These are phyloP conservation scores for Apiotrichum montevideense DNA, from an alignment of 1,284 basidiomycete species.

Conservation along the genomic window DNA sequence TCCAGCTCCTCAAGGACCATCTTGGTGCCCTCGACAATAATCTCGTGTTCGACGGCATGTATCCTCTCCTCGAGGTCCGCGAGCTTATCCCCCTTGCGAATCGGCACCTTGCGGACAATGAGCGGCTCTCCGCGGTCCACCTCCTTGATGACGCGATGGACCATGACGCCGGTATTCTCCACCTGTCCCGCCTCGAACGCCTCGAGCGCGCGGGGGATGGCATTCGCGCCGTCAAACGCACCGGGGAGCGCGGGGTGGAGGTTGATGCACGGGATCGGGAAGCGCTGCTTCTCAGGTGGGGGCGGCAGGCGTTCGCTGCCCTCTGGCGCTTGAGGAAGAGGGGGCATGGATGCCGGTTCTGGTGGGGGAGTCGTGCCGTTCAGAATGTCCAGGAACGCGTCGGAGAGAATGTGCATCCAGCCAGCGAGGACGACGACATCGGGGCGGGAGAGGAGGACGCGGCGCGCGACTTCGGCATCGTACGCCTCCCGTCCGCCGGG, in stretches of 20 bases:
- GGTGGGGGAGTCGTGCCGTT: slow-evolving; percentile 29
- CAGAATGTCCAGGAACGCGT: slow-evolving; percentile 52
- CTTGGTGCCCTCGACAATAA: slow-evolving; percentile 78
- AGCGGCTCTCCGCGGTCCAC: slow-evolving; percentile 89
- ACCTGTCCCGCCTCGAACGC: slow-evolving; percentile 80
- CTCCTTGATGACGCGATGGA: slow-evolving; percentile 87
- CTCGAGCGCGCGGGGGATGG: slow-evolving; percentile 81
- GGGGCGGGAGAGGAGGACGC: slow-evolving; percentile 60
- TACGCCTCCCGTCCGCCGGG: slow-evolving; percentile 74
- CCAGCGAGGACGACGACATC: slow-evolving; percentile 90
- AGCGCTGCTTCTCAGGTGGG: slow-evolving; percentile 23
- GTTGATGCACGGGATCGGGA: slow-evolving; percentile 82
- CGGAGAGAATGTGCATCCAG: slow-evolving; percentile 88
- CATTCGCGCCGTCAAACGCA: slow-evolving; percentile 86
- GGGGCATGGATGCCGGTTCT: slow-evolving; percentile 14
- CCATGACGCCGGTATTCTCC: slow-evolving; percentile 76
- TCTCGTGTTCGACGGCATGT: slow-evolving; percentile 78
- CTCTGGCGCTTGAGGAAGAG: slow-evolving; percentile 23
- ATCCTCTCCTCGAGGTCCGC: slow-evolving; percentile 72
- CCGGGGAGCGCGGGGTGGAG: slow-evolving; percentile 93
- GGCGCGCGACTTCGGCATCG: slow-evolving; percentile 71
- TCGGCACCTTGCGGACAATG: slow-evolving; percentile 69
- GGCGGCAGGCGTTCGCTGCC: slow-evolving; percentile 11
- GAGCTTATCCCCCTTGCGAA: slow-evolving; percentile 64
- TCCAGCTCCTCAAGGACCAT: slow-evolving; percentile 56